phyloP scores from a whole-genome alignment of 2,329 filamentous ascomycete species.

The Amylocarpus encephaloides region DNA sequence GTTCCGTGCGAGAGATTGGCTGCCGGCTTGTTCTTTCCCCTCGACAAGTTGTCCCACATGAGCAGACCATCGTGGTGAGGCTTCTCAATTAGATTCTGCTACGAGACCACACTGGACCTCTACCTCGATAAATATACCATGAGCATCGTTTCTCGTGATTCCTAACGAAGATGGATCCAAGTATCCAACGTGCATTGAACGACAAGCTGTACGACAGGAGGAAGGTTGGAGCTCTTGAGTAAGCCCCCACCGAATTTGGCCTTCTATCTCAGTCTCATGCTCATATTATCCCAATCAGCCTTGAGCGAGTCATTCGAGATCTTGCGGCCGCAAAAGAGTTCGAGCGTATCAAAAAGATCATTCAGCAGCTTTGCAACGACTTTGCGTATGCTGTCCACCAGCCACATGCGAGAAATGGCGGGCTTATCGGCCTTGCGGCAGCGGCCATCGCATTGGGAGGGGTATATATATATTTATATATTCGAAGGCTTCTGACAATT shows the following conservation, averaged over 20 bases:
- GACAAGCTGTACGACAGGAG: slow-evolving; percentile 99
- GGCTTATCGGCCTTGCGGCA: slow-evolving; percentile 88
- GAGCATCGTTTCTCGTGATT: background rate
- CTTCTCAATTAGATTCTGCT: no score
- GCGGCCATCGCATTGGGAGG: slow-evolving; percentile 91
- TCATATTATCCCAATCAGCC: slow-evolving; percentile 43
- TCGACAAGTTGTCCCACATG: no score
- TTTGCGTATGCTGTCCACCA: slow-evolving; percentile 97
- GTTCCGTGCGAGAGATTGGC: no score
- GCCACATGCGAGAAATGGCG: slow-evolving; percentile 92
- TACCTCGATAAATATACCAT: background rate
- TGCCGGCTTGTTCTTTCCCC: no score
- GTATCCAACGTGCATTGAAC: slow-evolving; percentile 84
- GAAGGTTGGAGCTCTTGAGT: slow-evolving; percentile 95
- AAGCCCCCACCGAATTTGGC: slow-evolving; percentile 38
- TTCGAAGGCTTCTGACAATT: background rate
- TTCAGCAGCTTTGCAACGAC: slow-evolving; percentile 94
- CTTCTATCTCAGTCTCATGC: slow-evolving; percentile 14
- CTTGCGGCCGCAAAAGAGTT: slow-evolving; percentile 71
- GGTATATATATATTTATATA: slow-evolving; percentile 47
- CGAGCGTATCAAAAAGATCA: slow-evolving; percentile 74
- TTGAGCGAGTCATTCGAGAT: slow-evolving; percentile 87
- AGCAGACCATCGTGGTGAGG: no score
- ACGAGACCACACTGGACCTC: background rate
- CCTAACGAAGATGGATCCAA: slow-evolving; percentile 64